Base-by-base conservation (phyloP, 345 rosid genomes). In the Moringa oleifera region DNA sequence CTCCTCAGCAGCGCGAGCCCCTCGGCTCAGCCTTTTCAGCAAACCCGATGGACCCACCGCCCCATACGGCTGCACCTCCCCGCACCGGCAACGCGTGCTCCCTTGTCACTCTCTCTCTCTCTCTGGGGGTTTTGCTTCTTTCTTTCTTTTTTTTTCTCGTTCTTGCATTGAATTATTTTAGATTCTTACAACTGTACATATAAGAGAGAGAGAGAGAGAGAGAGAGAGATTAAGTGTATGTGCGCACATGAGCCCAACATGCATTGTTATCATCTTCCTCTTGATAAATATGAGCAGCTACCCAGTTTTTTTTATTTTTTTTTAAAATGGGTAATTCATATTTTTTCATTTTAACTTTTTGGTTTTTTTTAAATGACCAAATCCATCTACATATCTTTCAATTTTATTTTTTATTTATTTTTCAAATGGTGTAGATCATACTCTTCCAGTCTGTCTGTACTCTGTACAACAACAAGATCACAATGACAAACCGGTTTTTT, bases 71-170 rank as follows among this genome's bases (percentile, higher is more conserved):
- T 88, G 96, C 93, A 46, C 77, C 89, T 78, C 68, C 77, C 71
- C 73, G 65, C 61, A 65, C 89, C 86, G 89, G 89, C 97, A 82
- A 84, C 83, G 85, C 90, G 85, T 91, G 96, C 91, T 72, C 61
- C 76, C 68, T 61, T 73, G 75, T 81, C 83, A 76, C 69, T 62
- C 80, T 77, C 80, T 50, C 28, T 57, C 67, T 68, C 68, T 54
- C n/a, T n/a, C n/a, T n/a, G n/a, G n/a, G n/a, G n/a, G n/a, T n/a
- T n/a, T n/a, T n/a, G n/a, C n/a, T n/a, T 62, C 80, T 77, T 79
- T 50, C 28, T 57, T 65, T 68, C 68, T 54, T 61, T 60, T 46
- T 33, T 53, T 20, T 41, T 20, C 22, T 20, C 59, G 47, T 46
- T 57, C 62, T 68, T 56, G 24, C 53, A 64, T 7, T 60, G 28